Conservation (phyloP, 257 asterid genomes). For the Scutellaria minor region DNA sequence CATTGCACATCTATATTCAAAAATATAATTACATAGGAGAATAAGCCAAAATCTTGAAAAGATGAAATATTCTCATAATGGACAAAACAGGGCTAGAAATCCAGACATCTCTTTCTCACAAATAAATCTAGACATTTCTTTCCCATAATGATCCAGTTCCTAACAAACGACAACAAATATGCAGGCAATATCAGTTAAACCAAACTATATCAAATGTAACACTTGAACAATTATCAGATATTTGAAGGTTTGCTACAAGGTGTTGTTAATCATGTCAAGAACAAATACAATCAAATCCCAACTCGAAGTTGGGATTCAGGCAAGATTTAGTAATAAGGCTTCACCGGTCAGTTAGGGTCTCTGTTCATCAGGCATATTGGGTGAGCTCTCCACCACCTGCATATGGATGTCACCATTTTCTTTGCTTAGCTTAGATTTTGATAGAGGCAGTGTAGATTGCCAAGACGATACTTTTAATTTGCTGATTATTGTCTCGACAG, state of each 20-base stretch:
- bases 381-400: slow-evolving; percentile 61
- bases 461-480: slow-evolving; percentile 38
- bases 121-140: neutral
- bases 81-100: neutral
- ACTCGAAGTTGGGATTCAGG: slow-evolving; percentile 16
- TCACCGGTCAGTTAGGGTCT: slow-evolving; percentile 24
- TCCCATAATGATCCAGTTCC: neutral
- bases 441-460: slow-evolving; percentile 64
- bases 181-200: slow-evolving; percentile 26
- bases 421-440: slow-evolving; percentile 78
- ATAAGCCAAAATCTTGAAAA: no score
- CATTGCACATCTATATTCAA: no score
- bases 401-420: slow-evolving; percentile 58
- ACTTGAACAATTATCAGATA: slow-evolving; percentile 1
- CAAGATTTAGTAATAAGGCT: slow-evolving; percentile 24
- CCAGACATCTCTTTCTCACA: neutral
- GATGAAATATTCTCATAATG: no score
- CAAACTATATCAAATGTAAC: slow-evolving; percentile 12
- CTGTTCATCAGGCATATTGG: slow-evolving; percentile 36
- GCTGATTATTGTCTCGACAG: slow-evolving; percentile 32
- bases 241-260: neutral
- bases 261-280: slow-evolving; percentile 18
- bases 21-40: no score
- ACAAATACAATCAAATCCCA: neutral
- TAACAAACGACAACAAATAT: neutral